Evolutionary conservation across 306 rosid genomes (phyloP), one percentile per base, ranked within the genome.

Genomic region (Notholithocarpus densiflorus): DNA sequence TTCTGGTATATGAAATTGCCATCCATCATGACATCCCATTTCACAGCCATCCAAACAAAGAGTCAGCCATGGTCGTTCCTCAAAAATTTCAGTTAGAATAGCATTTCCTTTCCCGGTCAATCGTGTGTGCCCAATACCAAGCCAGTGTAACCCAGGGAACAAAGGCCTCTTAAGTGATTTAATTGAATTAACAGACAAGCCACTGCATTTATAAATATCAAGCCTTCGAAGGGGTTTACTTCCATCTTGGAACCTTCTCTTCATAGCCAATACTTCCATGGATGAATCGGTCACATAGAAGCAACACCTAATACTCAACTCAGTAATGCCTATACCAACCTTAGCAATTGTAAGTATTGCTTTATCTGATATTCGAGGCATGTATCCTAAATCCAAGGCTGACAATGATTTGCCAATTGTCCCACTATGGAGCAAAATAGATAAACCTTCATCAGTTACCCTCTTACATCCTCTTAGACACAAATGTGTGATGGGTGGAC

Each of bases 21-120:
- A 82, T 57, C 82, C 86, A 73, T 82, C 86, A 56, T 82, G 69
- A 57, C 86, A 82, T 24, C 86, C 86, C 68, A 82, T 72, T 78
- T 82, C 86, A 74, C 82, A 78, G 52, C 82, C 79, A 37, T 78
- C 82, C 57, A 26, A 24, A 82, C 86, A 82, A 32, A 82, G 7
- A 21, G 82, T 74, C 76, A 78, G 70, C 82, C 79, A 78, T 48
- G 73, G 79, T 56, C 66, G 77, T 59, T 57, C 40, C 3, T 1
- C 12, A 52, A 79, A 70, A 51, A 78, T 66, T 20, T 78, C 76
- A 26, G 54, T 43, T 17, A 78, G 51, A 73, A 17, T n/a, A 45
- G 14, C 73, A 68, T 61, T 17, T 48, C 57, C 77, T 40, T 78
- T 14, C 34, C 68, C n/a, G 24, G 23, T 32, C 34, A 82, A 32